These are phyloP conservation scores for Phytophthora lateralis DNA, from an alignment of 352 stramenopile species.

Conservation along the genomic window DNA sequence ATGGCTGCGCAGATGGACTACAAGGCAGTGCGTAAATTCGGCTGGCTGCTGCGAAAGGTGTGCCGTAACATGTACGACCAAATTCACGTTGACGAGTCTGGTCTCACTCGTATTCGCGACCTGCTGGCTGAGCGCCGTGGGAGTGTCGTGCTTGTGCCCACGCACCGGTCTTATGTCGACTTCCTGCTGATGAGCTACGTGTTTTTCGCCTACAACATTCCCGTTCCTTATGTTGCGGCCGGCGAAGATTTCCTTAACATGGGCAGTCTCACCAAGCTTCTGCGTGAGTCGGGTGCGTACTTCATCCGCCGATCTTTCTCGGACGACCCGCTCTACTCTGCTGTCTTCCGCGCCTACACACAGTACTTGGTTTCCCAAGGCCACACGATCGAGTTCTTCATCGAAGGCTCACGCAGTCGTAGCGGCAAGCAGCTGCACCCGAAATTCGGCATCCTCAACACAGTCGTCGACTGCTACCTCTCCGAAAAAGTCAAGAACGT, in stretches of 20 bases:
- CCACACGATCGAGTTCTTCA: conserved; percentile 88
- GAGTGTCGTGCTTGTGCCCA: conserved; percentile 85
- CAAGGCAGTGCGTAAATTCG: conserved; percentile 73
- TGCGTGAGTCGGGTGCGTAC: conserved; percentile 77
- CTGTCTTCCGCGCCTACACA: conserved; percentile 84
- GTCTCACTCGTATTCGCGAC: conserved; percentile 71
- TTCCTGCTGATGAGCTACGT: conserved; percentile 89
- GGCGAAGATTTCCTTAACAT: conserved; percentile 85
- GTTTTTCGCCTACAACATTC: conserved; percentile 90
- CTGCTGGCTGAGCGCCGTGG: conserved; percentile 52
- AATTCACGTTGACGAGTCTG: conserved; percentile 85
- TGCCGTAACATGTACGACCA: conserved; percentile 87
- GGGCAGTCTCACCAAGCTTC: conserved; percentile 62
- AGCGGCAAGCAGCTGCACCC: conserved; percentile 84
- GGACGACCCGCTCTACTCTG: conserved; percentile 69
- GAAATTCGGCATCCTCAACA: conserved; percentile 80
- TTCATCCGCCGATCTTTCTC: conserved; percentile 83
- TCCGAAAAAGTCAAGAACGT: conserved; percentile 78
- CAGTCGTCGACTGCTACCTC: conserved; percentile 76
- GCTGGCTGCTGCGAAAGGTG: conserved; percentile 83
- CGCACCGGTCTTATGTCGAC: conserved; percentile 85
- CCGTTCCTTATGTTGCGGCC: conserved; percentile 80
- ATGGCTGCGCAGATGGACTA: conserved; percentile 87
- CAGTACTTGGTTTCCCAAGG: conserved; percentile 78
- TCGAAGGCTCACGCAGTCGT: conserved; percentile 82